A percentile compares a stretch with the other conserved stretches of the same genome.
These are phyloP conservation scores for Staphylotrichum tortipilum DNA, from an alignment of 495 filamentous ascomycete genomes.

Conservation along the genomic window DNA sequence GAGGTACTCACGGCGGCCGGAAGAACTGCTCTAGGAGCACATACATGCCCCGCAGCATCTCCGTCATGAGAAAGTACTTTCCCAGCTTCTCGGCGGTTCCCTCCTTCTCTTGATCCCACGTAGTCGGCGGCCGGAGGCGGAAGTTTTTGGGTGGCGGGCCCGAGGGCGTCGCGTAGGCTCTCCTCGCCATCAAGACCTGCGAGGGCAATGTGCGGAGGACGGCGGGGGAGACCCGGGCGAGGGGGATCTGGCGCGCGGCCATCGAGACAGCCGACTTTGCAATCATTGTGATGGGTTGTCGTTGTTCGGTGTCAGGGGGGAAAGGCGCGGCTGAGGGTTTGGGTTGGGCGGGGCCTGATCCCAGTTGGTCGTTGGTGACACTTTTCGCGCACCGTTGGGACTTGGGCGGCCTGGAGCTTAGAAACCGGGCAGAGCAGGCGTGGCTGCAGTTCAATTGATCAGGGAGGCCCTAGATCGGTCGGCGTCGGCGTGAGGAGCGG, in stretches of 20 bases:
- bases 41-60: slow-evolving; percentile 97
- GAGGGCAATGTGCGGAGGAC: slow-evolving; percentile 22
- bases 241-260: slow-evolving; percentile 34
- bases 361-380: too few relatives aligned
- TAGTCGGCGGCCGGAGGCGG: slow-evolving; percentile 56
- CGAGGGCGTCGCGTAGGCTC: slow-evolving; percentile 63
- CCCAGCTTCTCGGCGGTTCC: slow-evolving; percentile 71
- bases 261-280: slow-evolving; percentile 25
- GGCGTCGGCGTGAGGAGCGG: slow-evolving; percentile 8
- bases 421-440: too few relatives aligned
- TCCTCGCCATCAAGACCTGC: slow-evolving; percentile 21
- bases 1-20: slow-evolving; percentile 74
- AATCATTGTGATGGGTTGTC: slow-evolving; percentile 9
- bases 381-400: not conserved
- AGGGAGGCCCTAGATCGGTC: not conserved
- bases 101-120: slow-evolving; percentile 65
- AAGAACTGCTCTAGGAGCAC: slow-evolving; percentile 97
- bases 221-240: slow-evolving; percentile 6
- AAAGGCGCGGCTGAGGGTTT: too few relatives aligned
- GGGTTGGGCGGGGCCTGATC: too few relatives aligned
- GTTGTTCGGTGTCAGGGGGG: not conserved
- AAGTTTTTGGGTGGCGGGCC: slow-evolving; percentile 72
- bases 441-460: not conserved
- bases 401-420: not conserved
- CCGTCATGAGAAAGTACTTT: slow-evolving; percentile 85